Conservation (phyloP, 495 filamentous ascomycete genomes). For the Bathelium albidoporum region DNA sequence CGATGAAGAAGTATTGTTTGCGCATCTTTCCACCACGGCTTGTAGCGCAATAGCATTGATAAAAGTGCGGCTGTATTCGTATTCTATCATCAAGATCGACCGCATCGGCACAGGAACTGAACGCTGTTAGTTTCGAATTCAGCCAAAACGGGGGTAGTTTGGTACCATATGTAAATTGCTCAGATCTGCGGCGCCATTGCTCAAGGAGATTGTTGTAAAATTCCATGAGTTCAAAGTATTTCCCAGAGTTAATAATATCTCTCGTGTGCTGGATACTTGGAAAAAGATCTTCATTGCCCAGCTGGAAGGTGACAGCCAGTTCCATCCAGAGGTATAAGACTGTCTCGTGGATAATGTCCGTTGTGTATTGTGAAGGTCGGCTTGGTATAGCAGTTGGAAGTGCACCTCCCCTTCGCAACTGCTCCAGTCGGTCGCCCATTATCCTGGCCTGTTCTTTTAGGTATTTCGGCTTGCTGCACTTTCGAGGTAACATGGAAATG, state of each 20-base stretch:
- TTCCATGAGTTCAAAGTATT: constrained; percentile 69
- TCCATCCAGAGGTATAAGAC: constrained; percentile 89
- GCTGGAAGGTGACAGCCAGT: constrained; percentile 79
- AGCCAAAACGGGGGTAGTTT: constrained; percentile 33
- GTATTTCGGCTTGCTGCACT: constrained; percentile 21
- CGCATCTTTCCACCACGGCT: constrained; percentile 89
- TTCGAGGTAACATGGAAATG: constrained; percentile 76
- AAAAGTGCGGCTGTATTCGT: constrained; percentile 48
- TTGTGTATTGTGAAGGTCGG: constrained; percentile 9
- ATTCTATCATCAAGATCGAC: constrained; percentile 70
- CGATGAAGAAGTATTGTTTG: constrained; percentile 47
- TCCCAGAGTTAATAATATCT: constrained; percentile 72
- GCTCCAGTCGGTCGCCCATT: not conserved
- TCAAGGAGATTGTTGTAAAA: constrained; percentile 65
- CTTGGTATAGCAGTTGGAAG: constrained; percentile 20
- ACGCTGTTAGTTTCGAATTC: constrained; percentile 20
- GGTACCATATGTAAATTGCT: constrained; percentile 36
- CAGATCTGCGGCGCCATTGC: constrained; percentile 66
- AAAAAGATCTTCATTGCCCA: constrained; percentile 76
- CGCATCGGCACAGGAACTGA: constrained; percentile 65
- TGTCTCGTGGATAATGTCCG: constrained; percentile 45
- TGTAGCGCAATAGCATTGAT: constrained; percentile 88
- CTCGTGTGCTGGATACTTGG: constrained; percentile 73
- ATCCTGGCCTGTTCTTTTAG: not conserved
- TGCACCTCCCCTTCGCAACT: not conserved